A percentile compares a stretch with the other conserved stretches of the same genome.
These are phyloP conservation scores for Talaromyces sp. DNA, from an alignment of 2,329 filamentous ascomycete genomes.

Conservation along the genomic window DNA sequence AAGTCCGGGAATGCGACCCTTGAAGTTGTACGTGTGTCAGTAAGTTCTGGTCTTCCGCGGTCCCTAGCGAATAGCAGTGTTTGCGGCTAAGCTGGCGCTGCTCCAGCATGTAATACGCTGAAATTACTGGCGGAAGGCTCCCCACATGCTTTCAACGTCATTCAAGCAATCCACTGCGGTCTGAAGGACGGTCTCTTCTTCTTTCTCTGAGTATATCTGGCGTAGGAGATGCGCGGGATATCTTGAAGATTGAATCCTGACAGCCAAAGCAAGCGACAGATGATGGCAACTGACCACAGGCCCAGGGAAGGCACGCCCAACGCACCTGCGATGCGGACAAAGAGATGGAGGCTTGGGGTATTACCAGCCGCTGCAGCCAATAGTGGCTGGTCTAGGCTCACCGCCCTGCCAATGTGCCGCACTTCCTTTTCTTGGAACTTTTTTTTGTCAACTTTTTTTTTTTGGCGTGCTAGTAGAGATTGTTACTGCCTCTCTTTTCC, in stretches of 20 bases:
- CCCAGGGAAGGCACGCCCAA: neutral
- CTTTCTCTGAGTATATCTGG: neutral
- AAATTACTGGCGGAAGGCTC: constrained; percentile 1
- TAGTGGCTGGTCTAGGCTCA: neutral
- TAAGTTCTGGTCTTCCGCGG: neutral
- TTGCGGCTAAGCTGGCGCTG: constrained; percentile 3
- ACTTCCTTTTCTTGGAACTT: constrained; percentile 15
- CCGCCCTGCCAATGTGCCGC: constrained; percentile 14
- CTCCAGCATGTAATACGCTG: neutral
- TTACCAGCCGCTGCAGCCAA: neutral
- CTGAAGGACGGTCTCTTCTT: neutral
- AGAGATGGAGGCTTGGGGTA: neutral
- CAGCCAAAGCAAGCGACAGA: neutral
- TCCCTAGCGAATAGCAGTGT: constrained; percentile 12
- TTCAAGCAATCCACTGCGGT: neutral
- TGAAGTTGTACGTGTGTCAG: neutral
- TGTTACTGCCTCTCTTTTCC: neutral
- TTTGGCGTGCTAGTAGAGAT: neutral
- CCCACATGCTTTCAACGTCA: constrained; percentile 15
- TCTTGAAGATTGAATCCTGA: neutral
- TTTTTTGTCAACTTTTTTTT: neutral
- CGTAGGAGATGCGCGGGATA: neutral
- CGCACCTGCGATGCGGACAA: neutral
- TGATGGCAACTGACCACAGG: neutral
- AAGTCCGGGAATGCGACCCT: neutral